A percentile compares a stretch with the other conserved stretches of the same genome.
phyloP scores from a whole-genome alignment of 305 asterid genomes.

The Plantago coronopus region DNA sequence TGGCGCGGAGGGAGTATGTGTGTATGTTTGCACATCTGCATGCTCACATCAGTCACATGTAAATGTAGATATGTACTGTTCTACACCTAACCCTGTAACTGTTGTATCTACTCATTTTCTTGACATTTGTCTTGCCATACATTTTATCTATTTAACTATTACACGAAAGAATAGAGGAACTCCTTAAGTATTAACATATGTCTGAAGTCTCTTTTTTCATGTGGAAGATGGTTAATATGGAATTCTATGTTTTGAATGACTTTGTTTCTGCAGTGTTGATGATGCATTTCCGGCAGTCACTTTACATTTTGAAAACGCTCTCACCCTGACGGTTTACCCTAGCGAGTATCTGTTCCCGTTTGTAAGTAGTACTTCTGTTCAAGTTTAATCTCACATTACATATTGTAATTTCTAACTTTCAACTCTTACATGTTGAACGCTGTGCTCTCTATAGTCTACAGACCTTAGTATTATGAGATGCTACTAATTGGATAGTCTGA shows the following conservation, averaged over 20 bases:
- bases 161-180: not conserved
- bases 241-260: constrained; percentile 14
- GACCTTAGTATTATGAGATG: not conserved
- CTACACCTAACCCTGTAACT: no score
- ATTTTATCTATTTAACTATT: not conserved
- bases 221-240: constrained; percentile 1
- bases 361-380: constrained; percentile 56
- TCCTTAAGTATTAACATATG: not conserved
- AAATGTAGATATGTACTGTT: no score
- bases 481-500: no score
- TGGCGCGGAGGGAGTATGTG: no score
- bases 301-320: constrained; percentile 84
- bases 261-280: constrained; percentile 69
- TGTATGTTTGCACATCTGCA: no score
- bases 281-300: constrained; percentile 84
- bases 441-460: not conserved
- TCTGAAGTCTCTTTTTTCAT: not conserved
- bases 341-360: constrained; percentile 85
- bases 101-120: no score
- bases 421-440: constrained; percentile 9
- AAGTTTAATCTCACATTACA: constrained; percentile 4
- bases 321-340: constrained; percentile 80
- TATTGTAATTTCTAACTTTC: not conserved
- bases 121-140: not conserved
- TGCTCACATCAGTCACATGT: no score